A percentile compares a stretch with the other conserved stretches of the same genome.
These are phyloP conservation scores for Trichothecium roseum DNA, from an alignment of 2,329 filamentous ascomycete genomes.

Conservation along the genomic window DNA sequence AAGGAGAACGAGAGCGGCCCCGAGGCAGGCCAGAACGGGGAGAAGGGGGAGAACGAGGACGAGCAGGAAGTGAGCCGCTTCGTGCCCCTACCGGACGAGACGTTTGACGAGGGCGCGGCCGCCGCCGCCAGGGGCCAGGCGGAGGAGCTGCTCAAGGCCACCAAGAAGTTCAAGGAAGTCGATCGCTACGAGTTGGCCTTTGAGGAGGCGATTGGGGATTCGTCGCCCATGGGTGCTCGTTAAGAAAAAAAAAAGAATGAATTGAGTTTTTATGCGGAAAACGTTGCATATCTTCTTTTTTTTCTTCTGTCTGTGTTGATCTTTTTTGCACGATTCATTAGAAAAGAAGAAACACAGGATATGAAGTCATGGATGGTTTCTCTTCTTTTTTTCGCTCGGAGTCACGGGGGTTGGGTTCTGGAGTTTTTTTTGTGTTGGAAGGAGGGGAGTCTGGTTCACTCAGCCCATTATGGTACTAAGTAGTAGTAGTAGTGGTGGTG, in stretches of 20 bases:
- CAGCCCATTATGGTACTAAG: too few species aligned
- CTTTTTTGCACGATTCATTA: too few species aligned
- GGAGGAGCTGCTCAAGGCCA: constrained; percentile 47
- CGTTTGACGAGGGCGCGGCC: constrained; percentile 21
- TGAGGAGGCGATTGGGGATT: constrained; percentile 47
- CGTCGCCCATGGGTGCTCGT: constrained; percentile 28
- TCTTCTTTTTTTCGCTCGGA: too few species aligned
- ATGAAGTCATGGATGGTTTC: too few species aligned
- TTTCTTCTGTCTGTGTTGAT: background rate
- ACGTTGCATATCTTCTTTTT: background rate
- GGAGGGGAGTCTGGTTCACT: background rate
- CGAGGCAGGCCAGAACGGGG: constrained; percentile 22
- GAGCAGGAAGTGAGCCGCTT: constrained; percentile 27
- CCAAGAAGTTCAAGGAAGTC: constrained; percentile 57
- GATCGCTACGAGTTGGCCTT: constrained; percentile 59
- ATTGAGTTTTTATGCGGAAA: background rate
- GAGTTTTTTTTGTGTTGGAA: too few species aligned
- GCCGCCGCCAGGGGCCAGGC: constrained; percentile 27
- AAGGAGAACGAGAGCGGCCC: constrained; percentile 43
- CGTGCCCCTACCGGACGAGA: constrained; percentile 34
- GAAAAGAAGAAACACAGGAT: too few species aligned
- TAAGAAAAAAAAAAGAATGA: background rate
- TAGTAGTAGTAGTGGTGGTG: too few species aligned
- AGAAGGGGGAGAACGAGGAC: constrained; percentile 23
- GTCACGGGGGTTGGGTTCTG: too few species aligned